Conservation (phyloP, 2,329 filamentous ascomycete genomes). For the Microsporum audouinii region DNA sequence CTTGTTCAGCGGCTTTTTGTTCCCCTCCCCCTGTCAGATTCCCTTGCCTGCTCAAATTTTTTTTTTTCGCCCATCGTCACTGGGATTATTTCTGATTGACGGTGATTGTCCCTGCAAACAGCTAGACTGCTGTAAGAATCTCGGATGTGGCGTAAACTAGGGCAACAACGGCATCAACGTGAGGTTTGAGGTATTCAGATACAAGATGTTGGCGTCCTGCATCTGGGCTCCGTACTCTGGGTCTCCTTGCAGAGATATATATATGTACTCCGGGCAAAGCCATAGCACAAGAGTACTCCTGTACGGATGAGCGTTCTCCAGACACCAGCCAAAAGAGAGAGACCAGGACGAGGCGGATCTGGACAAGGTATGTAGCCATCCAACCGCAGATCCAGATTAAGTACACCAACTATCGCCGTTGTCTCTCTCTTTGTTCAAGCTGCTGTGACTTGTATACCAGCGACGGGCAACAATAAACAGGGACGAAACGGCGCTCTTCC, state of each 20-base stretch:
- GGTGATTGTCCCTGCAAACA: background rate
- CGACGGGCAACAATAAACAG: background rate
- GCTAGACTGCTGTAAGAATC: background rate
- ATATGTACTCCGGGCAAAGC: background rate
- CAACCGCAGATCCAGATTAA: background rate
- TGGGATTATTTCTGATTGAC: background rate
- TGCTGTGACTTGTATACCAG: constrained; percentile 3
- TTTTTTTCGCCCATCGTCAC: background rate
- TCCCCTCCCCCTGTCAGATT: background rate
- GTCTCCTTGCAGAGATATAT: background rate
- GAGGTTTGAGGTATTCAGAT: background rate
- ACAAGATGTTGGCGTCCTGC: background rate
- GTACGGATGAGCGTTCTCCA: background rate
- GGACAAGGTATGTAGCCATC: background rate
- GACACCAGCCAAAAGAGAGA: background rate
- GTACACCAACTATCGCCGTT: background rate
- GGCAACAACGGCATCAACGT: background rate
- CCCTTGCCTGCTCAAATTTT: background rate
- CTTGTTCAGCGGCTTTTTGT: background rate
- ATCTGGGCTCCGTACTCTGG: background rate
- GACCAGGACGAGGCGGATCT: background rate
- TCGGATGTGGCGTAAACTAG: background rate
- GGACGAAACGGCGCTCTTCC: background rate
- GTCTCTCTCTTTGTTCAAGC: constrained; percentile 1
- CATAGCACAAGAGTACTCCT: background rate